A percentile compares a stretch with the other conserved stretches of the same genome.
These are phyloP conservation scores for Phytophthora multivora DNA, from an alignment of 352 stramenopile genomes.

Conservation along the genomic window DNA sequence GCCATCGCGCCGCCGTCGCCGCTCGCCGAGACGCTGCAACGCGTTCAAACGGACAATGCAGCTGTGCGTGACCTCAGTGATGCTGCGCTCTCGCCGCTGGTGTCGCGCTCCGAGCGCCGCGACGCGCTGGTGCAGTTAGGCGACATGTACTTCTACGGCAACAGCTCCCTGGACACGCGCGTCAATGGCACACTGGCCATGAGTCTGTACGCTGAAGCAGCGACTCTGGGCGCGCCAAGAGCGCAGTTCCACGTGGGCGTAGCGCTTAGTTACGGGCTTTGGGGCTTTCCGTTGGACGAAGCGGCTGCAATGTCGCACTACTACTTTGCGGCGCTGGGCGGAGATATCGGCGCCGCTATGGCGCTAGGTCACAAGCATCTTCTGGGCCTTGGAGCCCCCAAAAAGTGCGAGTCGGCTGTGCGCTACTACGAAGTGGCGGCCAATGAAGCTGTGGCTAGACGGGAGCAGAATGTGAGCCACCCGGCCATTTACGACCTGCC, in stretches of 20 bases:
- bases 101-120: slow-evolving; percentile 39
- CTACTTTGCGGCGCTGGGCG: slow-evolving; percentile 84
- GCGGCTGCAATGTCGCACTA: slow-evolving; percentile 75
- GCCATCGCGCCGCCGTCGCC: slow-evolving; percentile 29
- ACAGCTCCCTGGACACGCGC: slow-evolving; percentile 55
- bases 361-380: slow-evolving; percentile 83
- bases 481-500: slow-evolving; percentile 77
- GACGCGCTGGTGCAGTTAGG: slow-evolving; percentile 71
- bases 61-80: slow-evolving; percentile 48
- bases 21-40: slow-evolving; percentile 27
- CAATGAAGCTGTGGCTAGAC: slow-evolving; percentile 72
- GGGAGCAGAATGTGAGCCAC: slow-evolving; percentile 58
- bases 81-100: slow-evolving; percentile 39
- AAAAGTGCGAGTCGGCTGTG: slow-evolving; percentile 84
- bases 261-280: slow-evolving; percentile 83
- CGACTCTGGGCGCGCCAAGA: slow-evolving; percentile 55
- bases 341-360: slow-evolving; percentile 69
- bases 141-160: slow-evolving; percentile 82
- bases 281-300: slow-evolving; percentile 68
- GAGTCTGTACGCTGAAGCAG: slow-evolving; percentile 67
- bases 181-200: slow-evolving; percentile 80
- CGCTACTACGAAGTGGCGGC: slow-evolving; percentile 90
- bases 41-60: slow-evolving; percentile 33
- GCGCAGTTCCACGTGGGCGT: slow-evolving; percentile 88
- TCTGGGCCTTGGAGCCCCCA: slow-evolving; percentile 70